Evolutionary conservation across 2,329 filamentous ascomycete genomes (phyloP), one percentile per base, ranked within the genome.

Genomic region (Cladosporium sp.): DNA sequence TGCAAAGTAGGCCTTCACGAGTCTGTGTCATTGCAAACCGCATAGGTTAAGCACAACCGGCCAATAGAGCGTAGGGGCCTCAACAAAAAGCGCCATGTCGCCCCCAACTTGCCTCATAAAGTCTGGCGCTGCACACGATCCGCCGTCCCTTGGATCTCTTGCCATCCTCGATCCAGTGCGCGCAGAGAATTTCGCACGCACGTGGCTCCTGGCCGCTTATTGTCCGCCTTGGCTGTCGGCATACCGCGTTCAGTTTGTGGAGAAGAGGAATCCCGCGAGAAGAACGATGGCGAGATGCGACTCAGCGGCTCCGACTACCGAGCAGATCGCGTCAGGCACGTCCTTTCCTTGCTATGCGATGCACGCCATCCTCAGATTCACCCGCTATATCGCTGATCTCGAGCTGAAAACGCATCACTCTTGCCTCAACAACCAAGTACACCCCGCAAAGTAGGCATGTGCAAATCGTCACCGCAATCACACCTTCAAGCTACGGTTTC

Each of bases 1-100:
- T 63, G 60, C 36, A 63, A 26, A 56, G 60, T 51, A 63, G 28
- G 23, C 49, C 34, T 49, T 63, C 60, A 63, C 60, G 60, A 63
- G 25, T 23, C 49, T 56, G 60, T 63, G 60, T 63, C 60, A 63
- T 63, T n/a, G 49, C 49, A n/a, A 58, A 32, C 49, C 60, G 49
- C 60, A 63, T 63, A 43, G 18, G 60, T 63, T 30, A 63, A 32
- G 60, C 34, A 43, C 60, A 63, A 6, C 49, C 60, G 60, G 60
- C 48, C 39, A 54, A 32, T 36, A 39, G 18, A 14, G n/a, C 34
- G 21, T 56, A 51, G 43, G 60, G 60, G 54, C 43, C 60, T 56
- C 60, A 63, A 54, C 49, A 63, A 63, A 63, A 63, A 36, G 46
- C 60, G 60, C 60, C 60, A 54, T 39, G 13, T 48, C 28, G 30